Conservation (phyloP, 768 basidiomycete genomes). For the Phanerochaete sordida region DNA sequence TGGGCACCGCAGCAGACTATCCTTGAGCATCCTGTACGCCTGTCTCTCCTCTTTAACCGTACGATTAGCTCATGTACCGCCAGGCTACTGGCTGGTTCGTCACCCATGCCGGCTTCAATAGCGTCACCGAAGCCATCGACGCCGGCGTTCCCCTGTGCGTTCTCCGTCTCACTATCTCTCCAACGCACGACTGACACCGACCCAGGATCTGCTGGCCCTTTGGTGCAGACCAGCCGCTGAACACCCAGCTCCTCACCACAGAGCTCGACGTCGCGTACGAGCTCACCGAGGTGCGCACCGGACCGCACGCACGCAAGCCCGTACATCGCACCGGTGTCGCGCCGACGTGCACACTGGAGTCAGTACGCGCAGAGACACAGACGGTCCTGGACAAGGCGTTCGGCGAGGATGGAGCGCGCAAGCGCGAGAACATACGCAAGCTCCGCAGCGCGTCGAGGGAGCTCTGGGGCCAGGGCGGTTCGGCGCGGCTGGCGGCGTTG, state of each 20-base stretch:
- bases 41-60: too few species aligned
- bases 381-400: slow-evolving; percentile 13
- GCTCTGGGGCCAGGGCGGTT: slow-evolving; percentile 2
- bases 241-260: slow-evolving; percentile 15
- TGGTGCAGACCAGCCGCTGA: slow-evolving; percentile 21
- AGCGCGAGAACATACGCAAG: slow-evolving; percentile 15
- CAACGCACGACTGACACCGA: not conserved
- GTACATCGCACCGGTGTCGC: slow-evolving; percentile 15
- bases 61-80: not conserved
- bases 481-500: not conserved
- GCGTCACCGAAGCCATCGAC: slow-evolving; percentile 20
- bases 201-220: slow-evolving; percentile 25
- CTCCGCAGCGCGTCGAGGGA: not conserved
- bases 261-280: slow-evolving; percentile 17
- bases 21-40: slow-evolving; percentile 21
- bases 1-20: slow-evolving; percentile 26
- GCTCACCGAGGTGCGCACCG: slow-evolving; percentile 18
- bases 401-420: slow-evolving; percentile 17
- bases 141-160: slow-evolving; percentile 21
- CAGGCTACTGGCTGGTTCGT: slow-evolving; percentile 23
- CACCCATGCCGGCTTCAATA: slow-evolving; percentile 24
- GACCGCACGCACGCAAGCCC: slow-evolving; percentile 9
- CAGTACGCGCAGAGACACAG: slow-evolving; percentile 13
- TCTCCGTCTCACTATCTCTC: not conserved
- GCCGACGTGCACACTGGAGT: slow-evolving; percentile 16